These are phyloP conservation scores for Trapa incisa DNA, from an alignment of 345 rosid genomes.

Conservation along the genomic window DNA sequence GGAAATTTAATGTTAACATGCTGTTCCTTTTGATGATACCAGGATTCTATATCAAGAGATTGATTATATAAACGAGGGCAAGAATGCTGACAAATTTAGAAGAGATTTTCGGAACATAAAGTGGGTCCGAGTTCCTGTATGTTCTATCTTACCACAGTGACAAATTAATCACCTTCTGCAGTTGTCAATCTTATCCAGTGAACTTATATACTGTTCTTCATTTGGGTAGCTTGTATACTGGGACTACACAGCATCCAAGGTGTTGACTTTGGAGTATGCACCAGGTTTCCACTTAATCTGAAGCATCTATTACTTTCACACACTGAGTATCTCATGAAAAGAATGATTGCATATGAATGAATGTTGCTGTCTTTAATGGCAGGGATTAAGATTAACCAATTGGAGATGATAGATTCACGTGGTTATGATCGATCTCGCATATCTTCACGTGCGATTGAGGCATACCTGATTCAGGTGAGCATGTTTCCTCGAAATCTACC, in stretches of 20 bases:
- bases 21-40: conserved; percentile 9
- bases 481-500: too few relatives aligned
- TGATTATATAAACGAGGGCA: conserved; percentile 92
- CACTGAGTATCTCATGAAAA: background rate
- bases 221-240: conserved; percentile 66
- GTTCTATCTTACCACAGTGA: conserved; percentile 19
- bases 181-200: background rate
- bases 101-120: conserved; percentile 81
- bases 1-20: background rate
- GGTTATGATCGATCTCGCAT: conserved; percentile 58
- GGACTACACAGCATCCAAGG: conserved; percentile 89
- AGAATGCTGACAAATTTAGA: conserved; percentile 79
- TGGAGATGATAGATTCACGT: conserved; percentile 48
- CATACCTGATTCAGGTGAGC: conserved; percentile 84
- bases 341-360: background rate
- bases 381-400: conserved; percentile 71
- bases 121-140: conserved; percentile 95
- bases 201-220: background rate
- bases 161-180: background rate
- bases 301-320: conserved; percentile 8
- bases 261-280: conserved; percentile 90
- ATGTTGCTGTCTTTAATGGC: conserved; percentile 4
- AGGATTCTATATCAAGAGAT: conserved; percentile 65
- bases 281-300: conserved; percentile 53
- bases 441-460: conserved; percentile 75